A percentile compares a stretch with the other conserved stretches of the same genome.
Evolutionary conservation across 352 stramenopile species (phyloP).

Genomic region (Pythium utonaiense): DNA sequence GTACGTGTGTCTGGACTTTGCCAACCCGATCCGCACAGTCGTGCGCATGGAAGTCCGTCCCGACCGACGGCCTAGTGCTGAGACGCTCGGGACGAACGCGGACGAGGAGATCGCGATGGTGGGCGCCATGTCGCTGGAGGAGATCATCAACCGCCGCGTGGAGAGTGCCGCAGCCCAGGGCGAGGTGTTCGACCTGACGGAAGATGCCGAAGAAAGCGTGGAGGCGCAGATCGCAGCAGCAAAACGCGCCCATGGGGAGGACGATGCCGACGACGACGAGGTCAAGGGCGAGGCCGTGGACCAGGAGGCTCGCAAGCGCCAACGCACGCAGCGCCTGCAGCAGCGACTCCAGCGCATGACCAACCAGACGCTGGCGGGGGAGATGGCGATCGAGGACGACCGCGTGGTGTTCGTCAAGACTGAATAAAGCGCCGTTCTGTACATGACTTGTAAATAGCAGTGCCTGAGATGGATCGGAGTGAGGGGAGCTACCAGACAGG

Average conservation of each 20-base stretch:
- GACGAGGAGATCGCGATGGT: constrained; percentile 71
- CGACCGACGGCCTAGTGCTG: constrained; percentile 21
- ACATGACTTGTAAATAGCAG: too few relatives aligned
- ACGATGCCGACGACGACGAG: neutral
- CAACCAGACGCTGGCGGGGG: neutral
- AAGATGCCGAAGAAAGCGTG: constrained; percentile 39
- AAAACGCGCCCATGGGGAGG: constrained; percentile 9
- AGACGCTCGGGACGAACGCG: constrained; percentile 17
- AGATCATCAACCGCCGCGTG: constrained; percentile 61
- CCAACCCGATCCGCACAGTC: constrained; percentile 44
- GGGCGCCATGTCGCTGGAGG: constrained; percentile 66
- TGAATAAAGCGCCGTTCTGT: constrained; percentile 7
- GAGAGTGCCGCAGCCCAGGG: constrained; percentile 46
- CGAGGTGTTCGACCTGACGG: constrained; percentile 66
- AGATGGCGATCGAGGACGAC: constrained; percentile 11
- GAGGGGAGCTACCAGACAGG: neutral
- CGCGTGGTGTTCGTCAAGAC: constrained; percentile 8
- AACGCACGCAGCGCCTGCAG: constrained; percentile 4
- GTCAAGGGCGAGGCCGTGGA: neutral
- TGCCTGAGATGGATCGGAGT: neutral
- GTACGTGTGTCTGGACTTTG: constrained; percentile 58
- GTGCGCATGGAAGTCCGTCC: constrained; percentile 49
- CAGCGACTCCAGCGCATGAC: neutral
- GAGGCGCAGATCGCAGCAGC: constrained; percentile 16
- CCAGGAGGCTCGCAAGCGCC: constrained; percentile 13